Percentiles rank a stretch among this genome's conserved stretches.
Conservation (phyloP, 2,329 filamentous ascomycete species). For the Dothideomycetes sp. region DNA sequence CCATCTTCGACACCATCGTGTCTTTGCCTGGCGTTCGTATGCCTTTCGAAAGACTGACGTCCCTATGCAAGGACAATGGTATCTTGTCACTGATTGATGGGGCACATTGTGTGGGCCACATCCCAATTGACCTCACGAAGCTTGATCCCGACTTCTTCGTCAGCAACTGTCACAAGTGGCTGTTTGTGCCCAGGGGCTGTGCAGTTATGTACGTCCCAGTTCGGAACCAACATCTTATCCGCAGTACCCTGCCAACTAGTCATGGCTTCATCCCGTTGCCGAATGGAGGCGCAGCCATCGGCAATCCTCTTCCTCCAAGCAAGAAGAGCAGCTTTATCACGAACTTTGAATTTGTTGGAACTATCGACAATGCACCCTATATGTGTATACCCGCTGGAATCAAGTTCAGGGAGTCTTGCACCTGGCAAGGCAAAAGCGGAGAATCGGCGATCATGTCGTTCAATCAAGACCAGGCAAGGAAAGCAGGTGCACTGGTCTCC, state of each 20-base stretch:
- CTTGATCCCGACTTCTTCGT: slow-evolving; percentile 79
- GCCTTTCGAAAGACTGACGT: slow-evolving; percentile 60
- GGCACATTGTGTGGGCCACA: slow-evolving; percentile 74
- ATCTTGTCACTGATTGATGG: slow-evolving; percentile 71
- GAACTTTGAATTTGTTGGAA: slow-evolving; percentile 9
- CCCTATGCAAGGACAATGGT: slow-evolving; percentile 53
- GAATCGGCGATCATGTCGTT: slow-evolving; percentile 61
- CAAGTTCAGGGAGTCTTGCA: slow-evolving; percentile 49
- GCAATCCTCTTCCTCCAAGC: slow-evolving; percentile 29
- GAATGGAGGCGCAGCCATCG: slow-evolving; percentile 11
- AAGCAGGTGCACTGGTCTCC: slow-evolving; percentile 52
- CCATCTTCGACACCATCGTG: slow-evolving; percentile 70
- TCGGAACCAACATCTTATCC: slow-evolving; percentile 65
- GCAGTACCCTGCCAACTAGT: slow-evolving; percentile 66
- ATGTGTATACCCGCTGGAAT: slow-evolving; percentile 62
- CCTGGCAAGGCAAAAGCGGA: slow-evolving; percentile 37
- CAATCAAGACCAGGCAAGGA: slow-evolving; percentile 48
- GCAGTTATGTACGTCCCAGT: slow-evolving; percentile 70
- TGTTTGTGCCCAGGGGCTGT: slow-evolving; percentile 67
- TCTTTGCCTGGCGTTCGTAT: slow-evolving; percentile 69
- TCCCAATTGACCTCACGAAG: slow-evolving; percentile 54
- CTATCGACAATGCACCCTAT: slow-evolving; percentile 57
- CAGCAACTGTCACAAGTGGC: slow-evolving; percentile 85
- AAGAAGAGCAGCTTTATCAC: slow-evolving; percentile 43
- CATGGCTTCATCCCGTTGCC: slow-evolving; percentile 56